These are phyloP conservation scores for Adansonia madagascariensis DNA, from an alignment of 441 rosid species.

Conservation along the genomic window DNA sequence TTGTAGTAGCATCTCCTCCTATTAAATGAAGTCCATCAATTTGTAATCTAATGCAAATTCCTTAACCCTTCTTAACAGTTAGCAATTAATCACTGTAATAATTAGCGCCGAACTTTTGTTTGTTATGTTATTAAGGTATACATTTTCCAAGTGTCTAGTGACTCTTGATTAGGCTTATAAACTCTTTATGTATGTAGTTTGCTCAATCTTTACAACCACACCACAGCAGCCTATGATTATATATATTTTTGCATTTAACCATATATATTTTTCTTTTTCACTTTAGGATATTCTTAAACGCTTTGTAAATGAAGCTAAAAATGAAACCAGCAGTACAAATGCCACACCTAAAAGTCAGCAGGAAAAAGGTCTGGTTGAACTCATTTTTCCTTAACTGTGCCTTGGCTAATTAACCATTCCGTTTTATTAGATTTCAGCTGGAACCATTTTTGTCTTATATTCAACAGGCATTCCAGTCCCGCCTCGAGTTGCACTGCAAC, in stretches of 20 bases:
- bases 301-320: slow-evolving; percentile 42
- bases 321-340: slow-evolving; percentile 38
- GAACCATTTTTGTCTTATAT: slow-evolving; percentile 7
- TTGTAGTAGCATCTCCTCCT: slow-evolving; percentile 16
- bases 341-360: slow-evolving; percentile 31
- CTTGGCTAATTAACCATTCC: slow-evolving; percentile 18
- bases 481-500: slow-evolving; percentile 42
- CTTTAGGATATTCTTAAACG: slow-evolving; percentile 50
- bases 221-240: slow-evolving; percentile 17
- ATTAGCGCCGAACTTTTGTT: slow-evolving; percentile 1
- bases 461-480: slow-evolving; percentile 47
- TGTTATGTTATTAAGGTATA: slow-evolving; percentile 5
- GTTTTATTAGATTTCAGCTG: slow-evolving; percentile 20
- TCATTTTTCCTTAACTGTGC: slow-evolving; percentile 23
- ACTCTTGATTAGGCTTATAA: slow-evolving; percentile 1
- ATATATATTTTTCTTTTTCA: slow-evolving; percentile 21
- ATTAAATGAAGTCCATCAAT: not conserved
- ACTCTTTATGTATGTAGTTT: not conserved
- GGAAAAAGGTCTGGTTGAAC: slow-evolving; percentile 49
- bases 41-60: not conserved
- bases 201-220: not conserved
- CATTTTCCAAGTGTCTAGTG: not conserved
- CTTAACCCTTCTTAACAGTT: not conserved
- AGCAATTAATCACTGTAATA: not conserved
- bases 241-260: slow-evolving; percentile 18